Evolutionary conservation across 1,139 yeast genomes (phyloP).

Genomic region (Debaryomyces udenii): DNA sequence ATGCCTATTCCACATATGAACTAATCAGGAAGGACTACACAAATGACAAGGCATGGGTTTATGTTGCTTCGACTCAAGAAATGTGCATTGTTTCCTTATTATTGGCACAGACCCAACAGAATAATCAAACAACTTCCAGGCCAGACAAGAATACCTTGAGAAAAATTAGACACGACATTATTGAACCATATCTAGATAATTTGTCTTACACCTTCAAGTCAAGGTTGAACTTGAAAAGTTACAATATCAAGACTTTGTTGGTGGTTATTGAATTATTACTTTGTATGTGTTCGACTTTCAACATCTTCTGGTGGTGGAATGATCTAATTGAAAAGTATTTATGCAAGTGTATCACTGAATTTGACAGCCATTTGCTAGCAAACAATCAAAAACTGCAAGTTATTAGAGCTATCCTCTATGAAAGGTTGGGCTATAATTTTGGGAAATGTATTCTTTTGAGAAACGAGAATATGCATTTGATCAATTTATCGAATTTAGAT

Average conservation of each 20-base stretch:
- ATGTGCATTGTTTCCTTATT: conserved; percentile 78
- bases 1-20: conserved; percentile 85
- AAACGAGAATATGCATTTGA: conserved; percentile 17
- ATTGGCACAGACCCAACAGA: conserved; percentile 60
- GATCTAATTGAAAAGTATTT: conserved; percentile 50
- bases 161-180: conserved; percentile 60
- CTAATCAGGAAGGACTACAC: conserved; percentile 76
- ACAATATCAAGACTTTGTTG: conserved; percentile 51
- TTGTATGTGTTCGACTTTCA: conserved; percentile 43
- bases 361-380: conserved; percentile 39
- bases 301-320: conserved; percentile 52
- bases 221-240: conserved; percentile 63
- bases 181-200: conserved; percentile 70
- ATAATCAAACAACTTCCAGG: conserved; percentile 16
- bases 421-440: conserved; percentile 43
- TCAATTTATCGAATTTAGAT: conserved; percentile 8
- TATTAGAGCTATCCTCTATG: conserved; percentile 45
- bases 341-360: conserved; percentile 42
- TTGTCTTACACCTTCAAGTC: conserved; percentile 56
- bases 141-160: conserved; percentile 57
- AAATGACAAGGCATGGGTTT: conserved; percentile 79
- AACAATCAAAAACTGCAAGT: conserved; percentile 39
- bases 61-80: conserved; percentile 85
- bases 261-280: conserved; percentile 57
- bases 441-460: conserved; percentile 32